These are phyloP conservation scores for Metarhizium humberi DNA, from an alignment of 2,329 filamentous ascomycete genomes.

Conservation along the genomic window DNA sequence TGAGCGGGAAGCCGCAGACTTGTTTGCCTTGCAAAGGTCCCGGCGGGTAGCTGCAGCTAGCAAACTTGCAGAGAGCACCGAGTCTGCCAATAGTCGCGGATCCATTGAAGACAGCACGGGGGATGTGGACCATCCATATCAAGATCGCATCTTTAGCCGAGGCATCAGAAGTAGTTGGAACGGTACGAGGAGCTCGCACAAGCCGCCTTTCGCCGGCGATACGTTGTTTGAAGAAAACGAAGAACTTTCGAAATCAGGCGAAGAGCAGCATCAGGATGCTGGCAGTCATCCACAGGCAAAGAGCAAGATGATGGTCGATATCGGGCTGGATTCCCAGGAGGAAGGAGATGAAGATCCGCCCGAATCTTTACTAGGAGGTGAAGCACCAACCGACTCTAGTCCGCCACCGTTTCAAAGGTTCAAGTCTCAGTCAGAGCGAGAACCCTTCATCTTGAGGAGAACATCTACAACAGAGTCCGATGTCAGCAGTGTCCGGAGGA, in stretches of 20 bases:
- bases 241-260: slow-evolving; percentile 28
- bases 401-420: slow-evolving; percentile 57
- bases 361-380: slow-evolving; percentile 47
- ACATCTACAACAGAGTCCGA: slow-evolving; percentile 39
- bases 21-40: slow-evolving; percentile 84
- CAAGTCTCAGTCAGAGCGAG: slow-evolving; percentile 28
- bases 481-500: slow-evolving; percentile 26
- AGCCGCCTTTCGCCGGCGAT: slow-evolving; percentile 17
- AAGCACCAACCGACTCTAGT: slow-evolving; percentile 40
- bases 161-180: slow-evolving; percentile 60
- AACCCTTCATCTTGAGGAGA: slow-evolving; percentile 29
- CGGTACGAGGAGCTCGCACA: slow-evolving; percentile 36
- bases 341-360: slow-evolving; percentile 49
- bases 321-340: slow-evolving; percentile 66
- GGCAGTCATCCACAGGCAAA: slow-evolving; percentile 27
- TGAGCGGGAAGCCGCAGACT: slow-evolving; percentile 85
- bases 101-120: slow-evolving; percentile 24
- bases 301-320: slow-evolving; percentile 67
- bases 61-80: slow-evolving; percentile 75
- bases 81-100: slow-evolving; percentile 41
- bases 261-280: slow-evolving; percentile 15
- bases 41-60: slow-evolving; percentile 79
- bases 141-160: slow-evolving; percentile 36
- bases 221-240: slow-evolving; percentile 31
- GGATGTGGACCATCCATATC: slow-evolving; percentile 26